Percentiles rank a stretch among this genome's conserved stretches.
phyloP scores from a whole-genome alignment of 1,284 basidiomycete species.

The Sanghuangporus sanghuang region DNA sequence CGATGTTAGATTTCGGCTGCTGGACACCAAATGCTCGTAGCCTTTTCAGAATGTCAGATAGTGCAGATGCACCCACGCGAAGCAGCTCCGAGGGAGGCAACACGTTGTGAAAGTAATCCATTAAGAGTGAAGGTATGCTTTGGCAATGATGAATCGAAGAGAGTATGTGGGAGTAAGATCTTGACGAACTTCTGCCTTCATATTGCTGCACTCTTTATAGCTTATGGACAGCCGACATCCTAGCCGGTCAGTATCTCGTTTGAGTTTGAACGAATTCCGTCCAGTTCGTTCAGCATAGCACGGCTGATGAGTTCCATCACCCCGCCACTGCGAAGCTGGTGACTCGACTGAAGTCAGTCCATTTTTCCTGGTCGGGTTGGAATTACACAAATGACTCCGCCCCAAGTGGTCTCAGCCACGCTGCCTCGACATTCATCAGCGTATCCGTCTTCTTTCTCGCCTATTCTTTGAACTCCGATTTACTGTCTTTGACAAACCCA shows the following conservation, averaged over 20 bases:
- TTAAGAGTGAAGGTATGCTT: not conserved
- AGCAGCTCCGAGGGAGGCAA: constrained; percentile 34
- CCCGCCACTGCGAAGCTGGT: not conserved
- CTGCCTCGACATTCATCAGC: not conserved
- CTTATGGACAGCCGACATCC: not conserved
- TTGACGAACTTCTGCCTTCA: not conserved
- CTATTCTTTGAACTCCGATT: constrained; percentile 4
- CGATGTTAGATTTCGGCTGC: constrained; percentile 22
- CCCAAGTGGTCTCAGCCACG: not conserved
- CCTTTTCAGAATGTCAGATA: constrained; percentile 26
- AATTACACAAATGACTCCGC: not conserved
- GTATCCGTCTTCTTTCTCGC: not conserved
- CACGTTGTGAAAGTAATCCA: constrained; percentile 30
- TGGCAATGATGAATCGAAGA: not conserved
- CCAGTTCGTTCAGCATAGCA: constrained; percentile 2
- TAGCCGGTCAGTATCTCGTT: not conserved
- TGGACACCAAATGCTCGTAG: constrained; percentile 17
- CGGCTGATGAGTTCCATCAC: constrained; percentile 5
- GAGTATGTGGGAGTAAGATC: not conserved
- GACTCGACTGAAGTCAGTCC: constrained; percentile 3
- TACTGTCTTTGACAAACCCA: constrained; percentile 6
- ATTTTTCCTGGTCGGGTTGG: not conserved
- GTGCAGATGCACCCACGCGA: constrained; percentile 24
- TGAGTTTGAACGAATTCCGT: not conserved
- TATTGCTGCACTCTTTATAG: not conserved